A percentile compares a stretch with the other conserved stretches of the same genome.
Conservation (phyloP, 306 rosid genomes). For the Geum urbanum region DNA sequence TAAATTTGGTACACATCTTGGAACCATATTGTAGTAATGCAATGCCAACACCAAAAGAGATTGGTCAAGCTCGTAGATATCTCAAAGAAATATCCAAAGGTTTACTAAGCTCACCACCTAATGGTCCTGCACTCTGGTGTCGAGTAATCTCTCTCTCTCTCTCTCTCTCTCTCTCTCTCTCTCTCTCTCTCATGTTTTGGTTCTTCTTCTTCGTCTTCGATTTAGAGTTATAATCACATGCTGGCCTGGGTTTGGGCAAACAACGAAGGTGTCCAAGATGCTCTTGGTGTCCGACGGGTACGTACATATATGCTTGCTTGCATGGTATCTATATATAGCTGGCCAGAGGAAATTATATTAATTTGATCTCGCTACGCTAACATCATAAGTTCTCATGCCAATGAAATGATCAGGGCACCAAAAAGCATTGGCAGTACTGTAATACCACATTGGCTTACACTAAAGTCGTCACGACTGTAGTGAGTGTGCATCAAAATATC, state of each 20-base stretch:
- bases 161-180: neutral
- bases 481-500: constrained; percentile 13
- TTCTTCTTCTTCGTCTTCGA: neutral
- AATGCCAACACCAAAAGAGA: constrained; percentile 7
- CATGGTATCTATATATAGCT: neutral
- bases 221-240: constrained; percentile 16
- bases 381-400: neutral
- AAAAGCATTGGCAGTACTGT: constrained; percentile 18
- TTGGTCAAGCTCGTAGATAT: neutral
- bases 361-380: neutral
- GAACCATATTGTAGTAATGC: constrained; percentile 18
- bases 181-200: neutral
- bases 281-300: constrained; percentile 20
- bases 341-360: neutral
- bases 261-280: constrained; percentile 15
- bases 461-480: constrained; percentile 1
- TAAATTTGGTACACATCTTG: constrained; percentile 14
- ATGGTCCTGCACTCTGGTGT: constrained; percentile 17
- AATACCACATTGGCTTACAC: constrained; percentile 21
- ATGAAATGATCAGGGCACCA: constrained; percentile 11
- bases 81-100: constrained; percentile 2
- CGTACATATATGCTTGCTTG: neutral
- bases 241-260: constrained; percentile 15
- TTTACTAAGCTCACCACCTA: constrained; percentile 2
- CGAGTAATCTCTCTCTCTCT: neutral